phyloP scores from a whole-genome alignment of 441 rosid species.

The Dalechampia spathulata region DNA sequence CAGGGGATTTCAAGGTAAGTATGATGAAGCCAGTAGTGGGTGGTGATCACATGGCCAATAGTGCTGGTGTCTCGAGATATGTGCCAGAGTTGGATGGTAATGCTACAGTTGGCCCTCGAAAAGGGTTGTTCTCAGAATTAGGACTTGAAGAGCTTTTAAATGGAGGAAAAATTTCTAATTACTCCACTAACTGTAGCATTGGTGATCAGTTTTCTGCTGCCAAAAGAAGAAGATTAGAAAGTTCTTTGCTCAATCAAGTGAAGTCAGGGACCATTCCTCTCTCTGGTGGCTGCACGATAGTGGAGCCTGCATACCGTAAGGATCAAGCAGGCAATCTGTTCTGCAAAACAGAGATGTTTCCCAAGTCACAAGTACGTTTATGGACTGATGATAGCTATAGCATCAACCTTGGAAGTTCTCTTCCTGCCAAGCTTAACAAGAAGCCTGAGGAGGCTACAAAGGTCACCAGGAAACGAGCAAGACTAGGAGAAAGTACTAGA shows the following conservation, averaged over 20 bases:
- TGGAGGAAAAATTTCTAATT: too few relatives aligned
- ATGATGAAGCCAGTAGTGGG: constrained; percentile 19
- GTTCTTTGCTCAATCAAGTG: constrained; percentile 31
- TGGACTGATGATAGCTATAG: constrained; percentile 81
- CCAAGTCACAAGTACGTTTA: constrained; percentile 42
- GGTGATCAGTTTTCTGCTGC: constrained; percentile 33
- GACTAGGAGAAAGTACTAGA: constrained; percentile 70
- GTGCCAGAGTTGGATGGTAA: constrained; percentile 27
- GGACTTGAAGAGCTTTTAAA: constrained; percentile 61
- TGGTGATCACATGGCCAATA: constrained; percentile 6
- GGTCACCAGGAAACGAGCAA: constrained; percentile 57
- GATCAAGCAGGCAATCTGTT: constrained; percentile 16
- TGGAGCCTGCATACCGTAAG: constrained; percentile 14
- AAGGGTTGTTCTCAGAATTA: constrained; percentile 67
- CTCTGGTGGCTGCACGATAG: constrained; percentile 24
- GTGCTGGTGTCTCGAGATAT: constrained; percentile 27
- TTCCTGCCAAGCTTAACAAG: constrained; percentile 31
- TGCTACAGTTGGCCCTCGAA: constrained; percentile 28
- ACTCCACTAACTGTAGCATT: constrained; percentile 22
- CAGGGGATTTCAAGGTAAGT: constrained; percentile 33
- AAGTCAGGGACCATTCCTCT: constrained; percentile 24
- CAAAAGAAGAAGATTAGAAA: constrained; percentile 49
- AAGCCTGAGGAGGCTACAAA: constrained; percentile 49
- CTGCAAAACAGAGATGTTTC: constrained; percentile 25
- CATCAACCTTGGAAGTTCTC: constrained; percentile 37